Conservation (phyloP, 2,329 filamentous ascomycete genomes). For the Penicillium expansum region DNA sequence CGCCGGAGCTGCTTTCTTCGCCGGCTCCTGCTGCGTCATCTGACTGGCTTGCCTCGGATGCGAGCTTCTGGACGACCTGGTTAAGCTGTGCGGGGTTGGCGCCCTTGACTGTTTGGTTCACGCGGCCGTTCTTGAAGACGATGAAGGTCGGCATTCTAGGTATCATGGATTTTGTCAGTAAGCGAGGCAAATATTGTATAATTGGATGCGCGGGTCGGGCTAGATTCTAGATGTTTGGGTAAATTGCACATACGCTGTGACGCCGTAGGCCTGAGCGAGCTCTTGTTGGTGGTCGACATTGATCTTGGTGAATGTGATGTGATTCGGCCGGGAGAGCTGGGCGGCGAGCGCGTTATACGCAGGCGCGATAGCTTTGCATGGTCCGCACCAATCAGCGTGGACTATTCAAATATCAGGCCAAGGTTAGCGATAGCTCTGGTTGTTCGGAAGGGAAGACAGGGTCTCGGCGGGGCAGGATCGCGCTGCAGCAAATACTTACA, state of each 20-base stretch:
- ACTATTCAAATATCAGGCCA: slow-evolving; percentile 52
- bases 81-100: slow-evolving; percentile 70
- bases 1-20: slow-evolving; percentile 42
- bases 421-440: slow-evolving; percentile 23
- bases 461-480: slow-evolving; percentile 13
- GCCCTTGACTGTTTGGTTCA: slow-evolving; percentile 68
- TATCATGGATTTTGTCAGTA: slow-evolving; percentile 52
- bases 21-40: slow-evolving; percentile 42
- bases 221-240: background rate
- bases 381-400: slow-evolving; percentile 81
- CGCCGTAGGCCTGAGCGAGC: slow-evolving; percentile 68
- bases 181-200: background rate
- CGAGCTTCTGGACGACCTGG: slow-evolving; percentile 68
- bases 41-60: slow-evolving; percentile 57
- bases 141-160: slow-evolving; percentile 72
- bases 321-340: slow-evolving; percentile 66
- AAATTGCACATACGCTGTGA: slow-evolving; percentile 59
- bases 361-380: slow-evolving; percentile 80
- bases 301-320: slow-evolving; percentile 82
- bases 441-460: slow-evolving; percentile 9
- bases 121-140: slow-evolving; percentile 71
- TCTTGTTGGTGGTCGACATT: slow-evolving; percentile 75
- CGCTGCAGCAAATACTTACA: slow-evolving; percentile 59
- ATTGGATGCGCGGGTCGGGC: background rate
- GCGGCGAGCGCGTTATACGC: slow-evolving; percentile 74